Percentiles rank a stretch among this genome's conserved stretches.
These are phyloP conservation scores for Cucurbita ficifolia DNA, from an alignment of 306 rosid genomes.

Conservation along the genomic window DNA sequence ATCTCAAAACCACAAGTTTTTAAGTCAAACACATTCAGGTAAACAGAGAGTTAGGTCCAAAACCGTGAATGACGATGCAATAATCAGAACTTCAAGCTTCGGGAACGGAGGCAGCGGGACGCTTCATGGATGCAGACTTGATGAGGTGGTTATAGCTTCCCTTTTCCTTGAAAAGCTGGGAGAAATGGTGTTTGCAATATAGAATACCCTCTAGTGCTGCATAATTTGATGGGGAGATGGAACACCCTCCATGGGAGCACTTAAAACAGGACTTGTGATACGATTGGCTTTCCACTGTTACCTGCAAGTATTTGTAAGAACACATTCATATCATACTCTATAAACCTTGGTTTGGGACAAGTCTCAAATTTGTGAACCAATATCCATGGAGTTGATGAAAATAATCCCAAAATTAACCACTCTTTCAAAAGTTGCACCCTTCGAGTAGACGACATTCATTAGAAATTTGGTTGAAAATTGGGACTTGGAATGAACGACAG, in stretches of 20 bases:
- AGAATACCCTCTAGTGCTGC: slow-evolving; percentile 88
- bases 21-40: neutral
- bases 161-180: slow-evolving; percentile 93
- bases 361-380: too few relatives aligned
- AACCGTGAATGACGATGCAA: neutral
- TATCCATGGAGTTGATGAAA: too few relatives aligned
- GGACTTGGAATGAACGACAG: too few relatives aligned
- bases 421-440: too few relatives aligned
- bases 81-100: neutral
- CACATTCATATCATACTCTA: neutral
- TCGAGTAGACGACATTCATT: too few relatives aligned
- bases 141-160: slow-evolving; percentile 10
- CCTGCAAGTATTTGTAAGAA: slow-evolving; percentile 26
- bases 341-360: too few relatives aligned
- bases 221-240: slow-evolving; percentile 76
- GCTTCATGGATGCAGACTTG: slow-evolving; percentile 16
- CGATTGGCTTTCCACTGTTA: slow-evolving; percentile 80
- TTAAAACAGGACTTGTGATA: slow-evolving; percentile 88
- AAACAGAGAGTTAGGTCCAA: neutral
- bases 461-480: too few relatives aligned
- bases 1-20: neutral
- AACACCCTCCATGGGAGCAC: slow-evolving; percentile 92
- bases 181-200: slow-evolving; percentile 95
- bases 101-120: slow-evolving; percentile 1
- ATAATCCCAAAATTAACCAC: too few relatives aligned